Evolutionary conservation across 352 stramenopile genomes (phyloP), one percentile per base, ranked within the genome.

Genomic region (Thraustochytrium striatum): DNA sequence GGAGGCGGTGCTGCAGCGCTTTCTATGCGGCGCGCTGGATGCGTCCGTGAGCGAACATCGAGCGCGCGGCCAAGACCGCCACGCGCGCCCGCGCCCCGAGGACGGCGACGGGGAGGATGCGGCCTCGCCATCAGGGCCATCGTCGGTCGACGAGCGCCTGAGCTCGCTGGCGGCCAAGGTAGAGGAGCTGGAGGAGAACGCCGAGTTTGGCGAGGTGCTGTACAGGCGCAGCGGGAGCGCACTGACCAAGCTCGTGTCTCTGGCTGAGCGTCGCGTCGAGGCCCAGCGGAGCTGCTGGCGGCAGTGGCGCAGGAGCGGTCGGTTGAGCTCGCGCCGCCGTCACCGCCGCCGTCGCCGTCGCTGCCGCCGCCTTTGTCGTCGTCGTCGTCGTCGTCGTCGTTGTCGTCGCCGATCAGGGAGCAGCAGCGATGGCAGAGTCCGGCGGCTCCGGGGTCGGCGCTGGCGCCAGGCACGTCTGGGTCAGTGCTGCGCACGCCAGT

Each of bases 181-280:
- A 3, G 59, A 70, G 13, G 59, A 70, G 35, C 59, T 70, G 0
- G 21, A 52, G 11, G 59, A 70, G 41, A 44, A 33, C 21, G 25
- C 53, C 36, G 59, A 70, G 41, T 70, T 44, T 38, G 44, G 35
- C 13, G 59, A 70, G 59, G 35, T 33, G 9, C 59, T 70, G 16
- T 70, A 70, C 59, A 11, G 53, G 38, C 59, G 59, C 25, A 70
- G 35, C 21, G 59, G 35, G 41, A 33, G 35, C 25, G 50, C 59
- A 8, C 38, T 70, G 21, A 11, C 16, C 16, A 7, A 70, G 9
- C 50, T 70, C 35, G n/a, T n/a, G n/a, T n/a, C n/a, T n/a, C 38
- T 70, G 3, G 32, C n/a, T 0, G 59, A 19, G 21, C 35, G 36
- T 3, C 13, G 41, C 5, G 59, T 28, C 25, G 53, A 70, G 41